Conservation (phyloP, 1,284 basidiomycete genomes). For the Tilletia setariae region DNA sequence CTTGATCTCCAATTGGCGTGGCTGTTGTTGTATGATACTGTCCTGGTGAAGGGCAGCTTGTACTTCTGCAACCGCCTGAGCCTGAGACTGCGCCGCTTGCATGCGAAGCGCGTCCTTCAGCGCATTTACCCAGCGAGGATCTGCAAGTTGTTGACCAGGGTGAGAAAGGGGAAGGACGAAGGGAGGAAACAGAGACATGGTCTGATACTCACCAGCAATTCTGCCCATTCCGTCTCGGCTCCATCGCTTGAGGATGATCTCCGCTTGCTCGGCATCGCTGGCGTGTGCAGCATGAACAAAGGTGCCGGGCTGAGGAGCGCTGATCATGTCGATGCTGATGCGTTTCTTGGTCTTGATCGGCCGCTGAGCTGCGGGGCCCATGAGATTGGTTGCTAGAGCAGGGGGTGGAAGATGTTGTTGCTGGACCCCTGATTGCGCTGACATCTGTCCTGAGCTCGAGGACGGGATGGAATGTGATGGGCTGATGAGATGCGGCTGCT, state of each 20-base stretch:
- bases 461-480: too few relatives aligned
- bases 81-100: slow-evolving; percentile 65
- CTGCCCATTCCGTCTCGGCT: slow-evolving; percentile 86
- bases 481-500: not conserved
- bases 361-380: not conserved
- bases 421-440: too few relatives aligned
- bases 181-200: not conserved
- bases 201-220: slow-evolving; percentile 44
- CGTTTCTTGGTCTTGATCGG: slow-evolving; percentile 41
- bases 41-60: slow-evolving; percentile 54
- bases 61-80: slow-evolving; percentile 76
- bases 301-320: slow-evolving; percentile 34
- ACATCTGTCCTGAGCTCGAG: not conserved
- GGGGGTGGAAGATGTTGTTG: not conserved
- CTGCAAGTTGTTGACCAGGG: slow-evolving; percentile 7
- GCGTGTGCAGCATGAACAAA: slow-evolving; percentile 79
- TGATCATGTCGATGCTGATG: slow-evolving; percentile 47
- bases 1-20: slow-evolving; percentile 41
- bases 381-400: not conserved
- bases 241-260: slow-evolving; percentile 83
- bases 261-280: slow-evolving; percentile 84
- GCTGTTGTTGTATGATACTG: slow-evolving; percentile 57
- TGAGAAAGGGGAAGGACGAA: too few relatives aligned
- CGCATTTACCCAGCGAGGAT: slow-evolving; percentile 70
- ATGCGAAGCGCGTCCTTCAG: slow-evolving; percentile 77